Base-by-base conservation (phyloP, 257 asterid genomes). In the Ajuga chamaepitys region DNA sequence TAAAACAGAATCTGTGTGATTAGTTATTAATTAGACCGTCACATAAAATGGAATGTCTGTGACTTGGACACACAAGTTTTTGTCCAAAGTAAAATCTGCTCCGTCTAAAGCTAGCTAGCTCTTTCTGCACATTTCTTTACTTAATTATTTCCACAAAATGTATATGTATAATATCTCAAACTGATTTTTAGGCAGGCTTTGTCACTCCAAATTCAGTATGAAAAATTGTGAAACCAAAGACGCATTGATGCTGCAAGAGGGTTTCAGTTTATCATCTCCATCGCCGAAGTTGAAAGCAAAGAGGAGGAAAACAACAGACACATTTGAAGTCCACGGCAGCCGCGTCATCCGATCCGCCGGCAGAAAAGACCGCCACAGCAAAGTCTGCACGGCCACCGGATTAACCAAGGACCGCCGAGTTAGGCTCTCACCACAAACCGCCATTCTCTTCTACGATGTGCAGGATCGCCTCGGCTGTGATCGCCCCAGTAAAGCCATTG, bases 391-490 rank as follows among this genome's bases (percentile, higher is more conserved):
- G 18, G 80, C 82, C 12, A 70, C 71, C 64, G 91, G 91, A 0
- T n/a, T n/a, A n/a, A 68, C 75, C 2, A 64, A 75, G 58, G 86
- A 82, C 66, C 74, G 91, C 20, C 77, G 91, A 64, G 56, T 84
- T 16, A 60, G 91, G 44, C 82, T 84, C 24, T 74, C 91, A 0
- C 84, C 87, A 0, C 65, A 66, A 9, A 82, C 85, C 24, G 91
- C 91, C 14, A 72, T 81, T 25, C 71, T 75, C 28, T 84, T 84
- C 78, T 84, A 79, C 72, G 91, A 84, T 12, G 86, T 84, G 51
- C 91, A 84, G 73, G 91, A 84, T 0, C 42, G 83, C 72, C 81
- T 84, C n/a, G 85, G 90, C 28, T 84, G 62, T 42, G 85, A 81
- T 68, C 74, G 83, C n/a, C 83, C 90, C 3, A 84, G 91, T 55